These are phyloP conservation scores for Carex parvula DNA, from an alignment of 176 grass and related monocot genomes.

Conservation along the genomic window DNA sequence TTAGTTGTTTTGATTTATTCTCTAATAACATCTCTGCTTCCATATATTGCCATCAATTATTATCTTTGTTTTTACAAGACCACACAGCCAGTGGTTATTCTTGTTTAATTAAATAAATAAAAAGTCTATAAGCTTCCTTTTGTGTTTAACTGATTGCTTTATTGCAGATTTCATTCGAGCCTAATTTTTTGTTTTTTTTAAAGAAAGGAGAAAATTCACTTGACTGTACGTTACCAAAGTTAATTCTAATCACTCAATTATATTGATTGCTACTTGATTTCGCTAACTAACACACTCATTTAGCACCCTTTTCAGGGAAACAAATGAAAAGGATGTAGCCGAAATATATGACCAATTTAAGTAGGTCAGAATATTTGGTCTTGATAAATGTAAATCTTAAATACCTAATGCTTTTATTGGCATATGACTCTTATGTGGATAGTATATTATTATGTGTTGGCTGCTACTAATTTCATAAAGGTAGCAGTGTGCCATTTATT, in stretches of 20 bases:
- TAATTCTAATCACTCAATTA: not conserved
- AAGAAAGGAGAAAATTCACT: not conserved
- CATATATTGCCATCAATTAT: not conserved
- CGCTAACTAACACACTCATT: not conserved
- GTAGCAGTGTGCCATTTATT: not conserved
- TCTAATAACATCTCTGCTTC: not conserved
- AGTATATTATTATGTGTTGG: not conserved
- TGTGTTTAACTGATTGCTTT: not conserved
- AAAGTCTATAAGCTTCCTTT: not conserved
- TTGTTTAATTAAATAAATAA: not conserved
- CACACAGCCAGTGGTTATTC: not conserved
- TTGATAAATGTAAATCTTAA: not conserved
- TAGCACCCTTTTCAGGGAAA: not conserved
- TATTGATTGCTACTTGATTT: not conserved
- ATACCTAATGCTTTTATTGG: not conserved
- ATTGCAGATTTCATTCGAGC: not conserved
- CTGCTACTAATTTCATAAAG: not conserved
- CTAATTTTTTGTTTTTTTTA: not conserved
- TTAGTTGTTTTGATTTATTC: not conserved
- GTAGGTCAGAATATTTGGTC: not conserved
- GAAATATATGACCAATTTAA: not conserved
- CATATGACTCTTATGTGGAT: not conserved
- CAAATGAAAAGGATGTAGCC: too few relatives aligned
- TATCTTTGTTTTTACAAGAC: not conserved
- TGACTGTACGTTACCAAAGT: not conserved